Conservation (phyloP, 2,329 filamentous ascomycete genomes). For the Colletotrichum navitas region DNA sequence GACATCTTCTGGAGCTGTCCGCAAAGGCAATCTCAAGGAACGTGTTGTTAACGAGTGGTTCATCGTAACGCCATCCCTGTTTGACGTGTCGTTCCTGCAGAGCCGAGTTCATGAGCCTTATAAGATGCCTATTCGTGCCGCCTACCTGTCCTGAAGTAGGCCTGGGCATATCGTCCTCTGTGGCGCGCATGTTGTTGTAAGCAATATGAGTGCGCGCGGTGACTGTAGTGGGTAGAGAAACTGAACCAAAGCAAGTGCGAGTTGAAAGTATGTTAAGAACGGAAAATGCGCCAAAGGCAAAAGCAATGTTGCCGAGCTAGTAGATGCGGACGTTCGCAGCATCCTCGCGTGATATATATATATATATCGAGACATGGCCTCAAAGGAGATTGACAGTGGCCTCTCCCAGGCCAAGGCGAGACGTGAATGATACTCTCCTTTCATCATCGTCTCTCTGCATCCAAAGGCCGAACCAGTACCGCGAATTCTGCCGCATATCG, state of each 20-base stretch:
- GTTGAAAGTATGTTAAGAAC: background rate
- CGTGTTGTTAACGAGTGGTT: background rate
- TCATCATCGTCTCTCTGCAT: background rate
- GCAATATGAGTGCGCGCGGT: background rate
- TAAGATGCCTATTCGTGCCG: conserved; percentile 3
- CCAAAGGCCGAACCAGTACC: background rate
- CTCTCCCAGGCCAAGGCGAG: background rate
- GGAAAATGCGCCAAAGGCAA: no score
- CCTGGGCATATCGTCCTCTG: background rate
- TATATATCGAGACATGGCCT: background rate
- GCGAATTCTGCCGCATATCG: background rate
- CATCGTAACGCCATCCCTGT: conserved; percentile 22
- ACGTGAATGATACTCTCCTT: background rate
- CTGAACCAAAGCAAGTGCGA: background rate
- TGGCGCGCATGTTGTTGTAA: background rate
- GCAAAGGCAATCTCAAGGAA: conserved; percentile 28
- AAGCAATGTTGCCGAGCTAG: background rate
- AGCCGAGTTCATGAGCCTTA: conserved; percentile 33
- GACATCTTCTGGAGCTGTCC: background rate
- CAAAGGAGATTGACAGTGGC: no score
- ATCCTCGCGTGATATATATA: background rate
- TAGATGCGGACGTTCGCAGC: background rate
- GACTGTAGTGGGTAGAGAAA: background rate
- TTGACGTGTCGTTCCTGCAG: conserved; percentile 25
- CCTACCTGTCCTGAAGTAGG: background rate